Conservation (phyloP, 345 rosid species). For the Hibiscus trionum region DNA sequence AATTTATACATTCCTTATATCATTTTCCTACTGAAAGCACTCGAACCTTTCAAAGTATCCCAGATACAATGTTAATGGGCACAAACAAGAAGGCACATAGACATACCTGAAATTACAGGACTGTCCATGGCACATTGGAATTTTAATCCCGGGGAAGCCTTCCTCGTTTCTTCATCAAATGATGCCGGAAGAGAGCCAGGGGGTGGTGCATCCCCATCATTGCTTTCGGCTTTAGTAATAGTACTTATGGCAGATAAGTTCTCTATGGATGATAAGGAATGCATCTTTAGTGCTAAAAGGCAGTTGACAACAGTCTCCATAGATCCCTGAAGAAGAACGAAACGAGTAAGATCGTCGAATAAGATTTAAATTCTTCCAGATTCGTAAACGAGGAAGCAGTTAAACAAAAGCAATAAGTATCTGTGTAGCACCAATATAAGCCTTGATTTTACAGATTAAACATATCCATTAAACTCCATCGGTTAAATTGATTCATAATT, state of each 20-base stretch:
- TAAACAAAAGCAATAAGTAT: background rate
- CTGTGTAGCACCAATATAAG: background rate
- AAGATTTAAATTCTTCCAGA: background rate
- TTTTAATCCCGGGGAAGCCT: slow-evolving; percentile 36
- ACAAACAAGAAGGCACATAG: background rate
- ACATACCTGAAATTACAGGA: slow-evolving; percentile 41
- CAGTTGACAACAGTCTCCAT: slow-evolving; percentile 44
- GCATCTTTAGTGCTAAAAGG: slow-evolving; percentile 33
- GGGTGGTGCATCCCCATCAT: slow-evolving; percentile 13
- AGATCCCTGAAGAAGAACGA: slow-evolving; percentile 34
- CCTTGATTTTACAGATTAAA: background rate
- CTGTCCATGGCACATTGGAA: slow-evolving; percentile 38
- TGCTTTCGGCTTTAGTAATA: slow-evolving; percentile 18
- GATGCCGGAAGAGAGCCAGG: slow-evolving; percentile 25
- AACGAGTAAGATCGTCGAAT: background rate
- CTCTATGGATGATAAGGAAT: slow-evolving; percentile 22
- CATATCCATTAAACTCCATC: background rate
- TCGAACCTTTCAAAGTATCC: background rate
- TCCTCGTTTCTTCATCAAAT: slow-evolving; percentile 46
- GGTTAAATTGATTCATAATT: background rate
- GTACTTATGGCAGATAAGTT: slow-evolving; percentile 1
- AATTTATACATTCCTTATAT: background rate
- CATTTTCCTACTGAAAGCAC: background rate
- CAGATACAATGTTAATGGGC: background rate
- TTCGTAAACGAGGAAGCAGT: background rate